Evolutionary conservation across 2,329 filamentous ascomycete genomes (phyloP), one percentile per base, ranked within the genome.

Genomic region (Calcarisporium arbuscula): DNA sequence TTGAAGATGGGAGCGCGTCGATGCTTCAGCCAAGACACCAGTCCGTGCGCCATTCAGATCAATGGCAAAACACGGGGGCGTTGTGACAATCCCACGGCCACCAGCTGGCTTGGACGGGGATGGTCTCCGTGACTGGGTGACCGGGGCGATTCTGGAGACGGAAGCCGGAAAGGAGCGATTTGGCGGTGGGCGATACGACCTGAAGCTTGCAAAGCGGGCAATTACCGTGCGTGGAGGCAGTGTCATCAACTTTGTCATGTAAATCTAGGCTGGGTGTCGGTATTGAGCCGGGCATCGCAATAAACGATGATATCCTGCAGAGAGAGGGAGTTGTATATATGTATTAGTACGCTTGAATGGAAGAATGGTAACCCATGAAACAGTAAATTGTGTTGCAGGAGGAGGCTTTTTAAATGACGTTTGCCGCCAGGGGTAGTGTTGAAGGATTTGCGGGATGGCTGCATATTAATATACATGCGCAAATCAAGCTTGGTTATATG

Each of bases 51-150:
- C 1, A 78, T 94, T 12, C 82, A 88, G 50, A 61, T 94, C 41
- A 87, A 94, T 51, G 86, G 87, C n/a, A 88, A 82, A 56, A 58
- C 85, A 43, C 77, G n/a, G 77, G 23, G 81, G 81, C 42, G 74
- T 74, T 1, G 70, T 82, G n/a, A 66, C 79, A 3, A 76, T 92
- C 17, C 68, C 75, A 1, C 67, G 68, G 19, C 63, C 69, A 28
- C 56, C 69, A 4, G 50, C 51, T 1, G 56, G 56, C 2, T 48
- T 75, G 18, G 46, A 54, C 18, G 62, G 55, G 9, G 58, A 67
- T 4, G 61, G 56, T 33, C 60, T 83, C 40, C 63, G 70, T 39
- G 61, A 68, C 10, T 87, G 78, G 72, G 64, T 89, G 29, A 61
- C 81, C 3, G 60, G 61, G 4, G 67, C 76, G 43, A 70, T 92